These are phyloP conservation scores for Sphagnum contortum DNA, from an alignment of 225 moss, liverwort and hornwort species.

Conservation along the genomic window DNA sequence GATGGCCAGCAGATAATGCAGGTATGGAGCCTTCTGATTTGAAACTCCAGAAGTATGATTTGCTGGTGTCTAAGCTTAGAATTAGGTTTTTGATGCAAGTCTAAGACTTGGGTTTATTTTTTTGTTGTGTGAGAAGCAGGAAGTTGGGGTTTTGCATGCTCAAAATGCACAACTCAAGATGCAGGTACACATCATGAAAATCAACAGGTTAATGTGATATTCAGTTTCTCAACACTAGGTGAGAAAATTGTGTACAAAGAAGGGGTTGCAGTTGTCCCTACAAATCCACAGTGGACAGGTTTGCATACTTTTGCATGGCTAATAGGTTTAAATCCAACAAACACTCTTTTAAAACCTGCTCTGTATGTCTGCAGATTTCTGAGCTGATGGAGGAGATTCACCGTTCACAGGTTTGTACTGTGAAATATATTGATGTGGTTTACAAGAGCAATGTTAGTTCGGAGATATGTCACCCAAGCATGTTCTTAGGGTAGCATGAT, in stretches of 20 bases:
- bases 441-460: neutral
- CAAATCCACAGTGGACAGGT: no score
- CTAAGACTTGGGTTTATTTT: no score
- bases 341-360: no score
- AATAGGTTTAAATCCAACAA: no score
- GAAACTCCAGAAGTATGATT: neutral
- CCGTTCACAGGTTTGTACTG: constrained; percentile 34
- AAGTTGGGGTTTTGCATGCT: constrained; percentile 41
- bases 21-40: constrained; percentile 14
- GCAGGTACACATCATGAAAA: constrained; percentile 27
- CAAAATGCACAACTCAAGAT: constrained; percentile 51
- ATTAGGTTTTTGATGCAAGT: no score
- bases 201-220: neutral
- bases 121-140: constrained; percentile 20
- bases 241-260: neutral
- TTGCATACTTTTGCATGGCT: neutral
- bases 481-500: no score
- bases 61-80: no score
- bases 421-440: constrained; percentile 2
- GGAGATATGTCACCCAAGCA: no score
- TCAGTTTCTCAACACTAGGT: neutral
- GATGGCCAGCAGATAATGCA: constrained; percentile 45
- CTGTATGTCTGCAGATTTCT: constrained; percentile 26
- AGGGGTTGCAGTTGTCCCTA: no score
- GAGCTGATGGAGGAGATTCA: constrained; percentile 42